Evolutionary conservation across 2,329 filamentous ascomycete genomes (phyloP).

Genomic region (Fusarium torulosum): DNA sequence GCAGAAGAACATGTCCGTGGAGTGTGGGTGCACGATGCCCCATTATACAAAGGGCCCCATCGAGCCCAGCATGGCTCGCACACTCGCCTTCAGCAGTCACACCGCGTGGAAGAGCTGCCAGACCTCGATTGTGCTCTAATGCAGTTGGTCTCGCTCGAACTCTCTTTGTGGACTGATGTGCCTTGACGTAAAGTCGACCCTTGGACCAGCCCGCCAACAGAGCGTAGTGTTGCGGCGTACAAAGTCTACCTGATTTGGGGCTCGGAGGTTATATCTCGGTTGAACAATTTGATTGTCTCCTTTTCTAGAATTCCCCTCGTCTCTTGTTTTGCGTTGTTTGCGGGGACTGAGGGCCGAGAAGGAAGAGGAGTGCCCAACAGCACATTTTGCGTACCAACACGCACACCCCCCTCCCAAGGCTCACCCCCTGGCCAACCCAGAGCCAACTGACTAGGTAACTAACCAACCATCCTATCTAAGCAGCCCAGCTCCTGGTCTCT

Average conservation of each 20-base stretch:
- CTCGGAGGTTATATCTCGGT: constrained; percentile 44
- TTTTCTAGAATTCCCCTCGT: constrained; percentile 34
- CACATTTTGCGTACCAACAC: constrained; percentile 43
- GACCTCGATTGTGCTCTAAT: constrained; percentile 36
- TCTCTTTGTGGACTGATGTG: constrained; percentile 46
- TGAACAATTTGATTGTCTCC: constrained; percentile 38
- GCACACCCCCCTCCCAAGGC: constrained; percentile 44
- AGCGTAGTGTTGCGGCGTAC: constrained; percentile 43
- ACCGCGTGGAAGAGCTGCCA: constrained; percentile 32
- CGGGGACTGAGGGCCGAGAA: constrained; percentile 43
- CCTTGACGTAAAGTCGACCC: constrained; percentile 49
- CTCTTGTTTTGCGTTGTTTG: constrained; percentile 43
- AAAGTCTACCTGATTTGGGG: constrained; percentile 46
- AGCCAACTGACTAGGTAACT: constrained; percentile 41
- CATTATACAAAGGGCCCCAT: constrained; percentile 45
- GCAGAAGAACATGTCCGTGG: constrained; percentile 41
- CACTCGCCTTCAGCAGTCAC: constrained; percentile 35
- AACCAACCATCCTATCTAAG: constrained; percentile 46
- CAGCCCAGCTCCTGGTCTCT: constrained; percentile 43
- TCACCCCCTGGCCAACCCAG: constrained; percentile 44
- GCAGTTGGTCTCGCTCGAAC: constrained; percentile 41
- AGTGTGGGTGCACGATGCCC: constrained; percentile 44
- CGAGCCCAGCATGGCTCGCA: constrained; percentile 35
- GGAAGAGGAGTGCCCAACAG: constrained; percentile 43
- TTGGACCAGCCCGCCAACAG: constrained; percentile 39